Percentiles rank a stretch among this genome's conserved stretches.
Conservation (phyloP, 345 rosid genomes). For the Carallia brachiata region DNA sequence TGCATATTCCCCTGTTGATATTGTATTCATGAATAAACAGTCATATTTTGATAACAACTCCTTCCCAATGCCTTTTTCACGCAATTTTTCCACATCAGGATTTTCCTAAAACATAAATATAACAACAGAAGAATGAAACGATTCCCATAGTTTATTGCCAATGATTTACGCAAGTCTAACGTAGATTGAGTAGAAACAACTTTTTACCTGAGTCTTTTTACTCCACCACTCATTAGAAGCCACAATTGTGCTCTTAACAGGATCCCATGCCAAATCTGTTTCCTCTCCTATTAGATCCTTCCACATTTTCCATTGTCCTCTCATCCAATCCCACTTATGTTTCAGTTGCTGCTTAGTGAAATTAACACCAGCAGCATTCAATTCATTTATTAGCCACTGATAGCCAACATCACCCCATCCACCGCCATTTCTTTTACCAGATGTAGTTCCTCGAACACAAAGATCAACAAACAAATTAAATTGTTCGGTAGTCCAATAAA, state of each 20-base stretch:
- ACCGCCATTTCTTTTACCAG: background rate
- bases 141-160: too few relatives aligned
- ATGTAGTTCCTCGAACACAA: background rate
- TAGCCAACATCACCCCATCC: background rate
- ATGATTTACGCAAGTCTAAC: too few relatives aligned
- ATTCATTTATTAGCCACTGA: background rate
- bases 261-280: slow-evolving; percentile 6
- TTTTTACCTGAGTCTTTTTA: background rate
- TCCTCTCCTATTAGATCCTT: background rate
- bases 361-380: background rate
- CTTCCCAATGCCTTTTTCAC: too few relatives aligned
- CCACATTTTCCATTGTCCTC: slow-evolving; percentile 1
- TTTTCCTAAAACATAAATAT: background rate
- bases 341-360: background rate
- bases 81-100: background rate
- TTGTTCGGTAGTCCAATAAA: background rate
- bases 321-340: slow-evolving; percentile 11
- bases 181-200: too few relatives aligned
- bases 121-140: too few relatives aligned
- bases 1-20: too few relatives aligned
- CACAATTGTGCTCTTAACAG: background rate
- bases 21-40: too few relatives aligned
- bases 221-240: slow-evolving; percentile 5
- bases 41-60: too few relatives aligned
- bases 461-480: background rate